Conservation (phyloP, 208 protist genomes). For the Acanthamoeba rhysodes region DNA sequence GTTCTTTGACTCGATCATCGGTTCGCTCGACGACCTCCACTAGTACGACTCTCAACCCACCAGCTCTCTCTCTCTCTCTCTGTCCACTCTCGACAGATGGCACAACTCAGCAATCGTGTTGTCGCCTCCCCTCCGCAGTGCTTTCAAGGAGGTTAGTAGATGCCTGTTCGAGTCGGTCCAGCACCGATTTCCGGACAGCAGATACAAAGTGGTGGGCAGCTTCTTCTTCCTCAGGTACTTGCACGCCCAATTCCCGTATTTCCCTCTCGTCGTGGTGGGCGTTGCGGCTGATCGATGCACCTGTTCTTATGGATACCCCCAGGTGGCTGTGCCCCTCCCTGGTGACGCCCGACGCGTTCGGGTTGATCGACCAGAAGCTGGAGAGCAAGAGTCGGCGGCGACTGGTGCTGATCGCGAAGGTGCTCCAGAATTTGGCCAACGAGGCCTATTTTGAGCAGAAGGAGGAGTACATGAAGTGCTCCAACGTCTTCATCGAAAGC, state of each 20-base stretch:
- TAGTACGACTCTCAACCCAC: neutral
- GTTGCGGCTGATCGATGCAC: neutral
- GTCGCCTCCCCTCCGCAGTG: neutral
- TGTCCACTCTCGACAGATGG: neutral
- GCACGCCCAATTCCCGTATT: constrained; percentile 35
- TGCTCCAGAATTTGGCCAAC: constrained; percentile 87
- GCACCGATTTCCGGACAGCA: constrained; percentile 82
- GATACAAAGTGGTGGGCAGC: constrained; percentile 85
- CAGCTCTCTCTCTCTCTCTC: neutral
- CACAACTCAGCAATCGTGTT: neutral
- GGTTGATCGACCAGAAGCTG: constrained; percentile 70
- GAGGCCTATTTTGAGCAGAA: constrained; percentile 81
- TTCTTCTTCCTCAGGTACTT: constrained; percentile 87
- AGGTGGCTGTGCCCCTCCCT: constrained; percentile 59
- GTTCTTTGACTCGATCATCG: constrained; percentile 49
- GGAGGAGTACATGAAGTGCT: constrained; percentile 86
- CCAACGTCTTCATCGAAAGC: constrained; percentile 82
- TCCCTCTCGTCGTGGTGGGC: neutral
- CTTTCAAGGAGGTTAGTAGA: constrained; percentile 48
- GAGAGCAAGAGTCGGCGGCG: constrained; percentile 68
- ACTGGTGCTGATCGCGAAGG: constrained; percentile 83
- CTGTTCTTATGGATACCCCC: too few species aligned
- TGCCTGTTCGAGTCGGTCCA: constrained; percentile 27
- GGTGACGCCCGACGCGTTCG: constrained; percentile 66
- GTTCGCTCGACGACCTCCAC: neutral